Base-by-base conservation (phyloP, 371 early-diverging fungal species). In the Mucor mucedo region DNA sequence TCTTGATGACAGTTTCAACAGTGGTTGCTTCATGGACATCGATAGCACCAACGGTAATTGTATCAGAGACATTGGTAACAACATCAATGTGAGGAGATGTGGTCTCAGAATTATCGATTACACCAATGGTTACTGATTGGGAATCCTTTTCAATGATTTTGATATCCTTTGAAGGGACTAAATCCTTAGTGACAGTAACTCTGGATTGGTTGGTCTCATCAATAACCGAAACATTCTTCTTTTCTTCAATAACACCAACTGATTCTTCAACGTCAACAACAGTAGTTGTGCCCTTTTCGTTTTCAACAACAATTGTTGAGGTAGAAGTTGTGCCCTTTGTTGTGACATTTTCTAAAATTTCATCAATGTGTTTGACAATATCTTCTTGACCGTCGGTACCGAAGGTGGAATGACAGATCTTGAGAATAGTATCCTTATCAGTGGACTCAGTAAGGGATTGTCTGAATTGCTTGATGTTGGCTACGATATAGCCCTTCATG, bases 401-500 rank as follows among this genome's bases (percentile, higher is more conserved):
- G 52, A 78, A 78, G 30, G 55, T 57, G 44, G 54, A 55, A 16
- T 65, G 58, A n/a, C 45, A 40, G 11, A 71, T 58, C 7, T 58
- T n/a, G n/a, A 70, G 47, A 5, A 60, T 59, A 2, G 45, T 11
- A 2, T 62, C 57, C 2, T 67, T 64, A 13, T 63, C 65, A 30
- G 42, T 14, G 2, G 58, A 42, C 2, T 56, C 47, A n/a, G 38
- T 28, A 28, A 70, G 39, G 8, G 62, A 29, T 0, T 5, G 8
- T 32, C 48, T 58, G 60, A 72, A 55, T 8, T 47, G 29, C 5
- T 66, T 54, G 10, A 75, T 35, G 21, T 53, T 66, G 13, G 66
- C 59, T n/a, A 72, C 7, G 6, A 78, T 30, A 35, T 53, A 52
- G 14, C 63, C 50, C 52, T 70, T 70, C 38, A 73, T 52, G 3